A percentile compares a stretch with the other conserved stretches of the same genome.
Evolutionary conservation across 768 basidiomycete species (phyloP).

Genomic region (Leccinum boreale): DNA sequence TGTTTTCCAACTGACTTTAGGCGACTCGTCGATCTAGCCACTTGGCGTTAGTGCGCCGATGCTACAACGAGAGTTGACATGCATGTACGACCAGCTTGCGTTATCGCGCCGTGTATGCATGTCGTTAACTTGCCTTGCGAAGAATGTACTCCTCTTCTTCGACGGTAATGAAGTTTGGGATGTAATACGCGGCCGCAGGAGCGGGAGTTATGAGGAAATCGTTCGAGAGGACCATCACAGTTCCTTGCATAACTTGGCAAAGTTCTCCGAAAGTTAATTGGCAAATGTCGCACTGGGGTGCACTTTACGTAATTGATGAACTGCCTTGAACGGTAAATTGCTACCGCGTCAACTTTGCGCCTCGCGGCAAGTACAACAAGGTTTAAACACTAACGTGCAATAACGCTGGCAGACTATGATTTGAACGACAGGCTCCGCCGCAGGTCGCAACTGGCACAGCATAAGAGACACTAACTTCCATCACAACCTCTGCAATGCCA

Average conservation of each 20-base stretch:
- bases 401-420: background rate
- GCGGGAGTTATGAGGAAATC: conserved; percentile 25
- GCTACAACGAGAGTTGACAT: background rate
- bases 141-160: conserved; percentile 77
- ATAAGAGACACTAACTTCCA: background rate
- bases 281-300: background rate
- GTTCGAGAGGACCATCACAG: background rate
- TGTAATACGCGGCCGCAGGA: conserved; percentile 52
- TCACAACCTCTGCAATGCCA: too few relatives aligned
- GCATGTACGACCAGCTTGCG: background rate
- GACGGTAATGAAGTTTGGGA: conserved; percentile 72
- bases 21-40: conserved; percentile 67
- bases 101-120: background rate
- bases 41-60: conserved; percentile 16
- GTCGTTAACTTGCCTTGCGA: conserved; percentile 54
- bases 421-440: background rate
- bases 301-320: conserved; percentile 1
- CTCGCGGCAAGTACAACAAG: background rate
- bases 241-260: conserved; percentile 9
- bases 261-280: background rate
- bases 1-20: conserved; percentile 81
- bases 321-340: background rate
- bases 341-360: background rate
- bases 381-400: background rate
- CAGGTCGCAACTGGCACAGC: background rate